Conservation (phyloP, 768 basidiomycete genomes). For the Hygrophoropsis aurantiaca region DNA sequence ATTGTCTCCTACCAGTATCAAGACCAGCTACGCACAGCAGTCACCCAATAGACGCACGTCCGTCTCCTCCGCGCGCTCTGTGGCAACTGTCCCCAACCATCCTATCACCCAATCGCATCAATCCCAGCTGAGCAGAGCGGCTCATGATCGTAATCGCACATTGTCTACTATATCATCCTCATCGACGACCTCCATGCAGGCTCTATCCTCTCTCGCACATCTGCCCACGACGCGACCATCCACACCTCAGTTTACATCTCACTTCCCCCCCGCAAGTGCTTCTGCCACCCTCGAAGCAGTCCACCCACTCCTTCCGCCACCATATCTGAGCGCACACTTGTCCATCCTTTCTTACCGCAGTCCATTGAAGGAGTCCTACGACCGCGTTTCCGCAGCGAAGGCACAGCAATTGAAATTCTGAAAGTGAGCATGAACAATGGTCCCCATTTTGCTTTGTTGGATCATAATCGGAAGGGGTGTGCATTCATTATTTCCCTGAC, state of each 20-base stretch:
- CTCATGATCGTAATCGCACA: conserved; percentile 51
- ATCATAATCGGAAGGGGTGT: neutral
- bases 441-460: neutral
- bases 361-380: conserved; percentile 70
- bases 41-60: conserved; percentile 48
- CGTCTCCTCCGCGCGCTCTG: conserved; percentile 59
- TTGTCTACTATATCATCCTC: conserved; percentile 54
- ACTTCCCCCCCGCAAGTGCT: conserved; percentile 66
- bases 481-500: too few species aligned
- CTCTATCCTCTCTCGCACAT: conserved; percentile 56
- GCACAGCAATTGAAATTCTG: conserved; percentile 25
- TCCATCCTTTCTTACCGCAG: conserved; percentile 64
- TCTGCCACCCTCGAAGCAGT: conserved; percentile 55
- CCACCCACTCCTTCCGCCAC: conserved; percentile 71
- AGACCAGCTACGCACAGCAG: conserved; percentile 30
- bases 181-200: conserved; percentile 48
- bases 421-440: neutral
- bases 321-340: conserved; percentile 70
- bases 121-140: conserved; percentile 24
- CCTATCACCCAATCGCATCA: conserved; percentile 33
- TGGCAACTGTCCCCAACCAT: conserved; percentile 53
- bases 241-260: conserved; percentile 47
- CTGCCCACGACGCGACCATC: conserved; percentile 41
- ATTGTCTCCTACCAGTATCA: conserved; percentile 39
- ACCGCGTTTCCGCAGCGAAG: conserved; percentile 63